Percentiles rank a stretch among this genome's conserved stretches.
Evolutionary conservation across 2,329 filamentous ascomycete species (phyloP).

Genomic region (Fusarium sublunatum): DNA sequence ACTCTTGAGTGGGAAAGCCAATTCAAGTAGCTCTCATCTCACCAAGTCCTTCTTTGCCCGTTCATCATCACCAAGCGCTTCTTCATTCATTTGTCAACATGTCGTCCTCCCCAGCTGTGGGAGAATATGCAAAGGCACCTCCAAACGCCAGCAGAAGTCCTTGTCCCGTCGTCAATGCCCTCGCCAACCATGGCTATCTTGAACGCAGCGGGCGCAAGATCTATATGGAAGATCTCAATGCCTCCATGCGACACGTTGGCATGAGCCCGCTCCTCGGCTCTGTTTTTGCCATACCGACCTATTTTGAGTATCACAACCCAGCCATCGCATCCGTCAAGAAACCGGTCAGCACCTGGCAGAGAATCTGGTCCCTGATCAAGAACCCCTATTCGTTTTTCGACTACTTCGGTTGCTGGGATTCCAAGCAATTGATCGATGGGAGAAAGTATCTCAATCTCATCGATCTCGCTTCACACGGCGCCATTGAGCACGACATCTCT

Average conservation of each 20-base stretch:
- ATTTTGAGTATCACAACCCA: slow-evolving; percentile 22
- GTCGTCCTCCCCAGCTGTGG: slow-evolving; percentile 1
- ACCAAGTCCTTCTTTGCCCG: no score
- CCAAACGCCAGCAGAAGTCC: slow-evolving; percentile 21
- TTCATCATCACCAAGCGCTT: no score
- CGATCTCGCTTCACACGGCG: slow-evolving; percentile 12
- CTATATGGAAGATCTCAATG: slow-evolving; percentile 12
- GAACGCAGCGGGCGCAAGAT: slow-evolving; percentile 12
- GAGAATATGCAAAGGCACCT: slow-evolving; percentile 6
- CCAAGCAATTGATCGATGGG: background rate
- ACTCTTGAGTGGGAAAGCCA: no score
- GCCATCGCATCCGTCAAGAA: slow-evolving; percentile 6
- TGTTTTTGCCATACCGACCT: slow-evolving; percentile 22
- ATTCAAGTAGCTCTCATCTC: no score
- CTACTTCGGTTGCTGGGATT: slow-evolving; percentile 16
- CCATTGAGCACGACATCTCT: slow-evolving; percentile 24
- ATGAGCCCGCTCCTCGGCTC: slow-evolving; percentile 21
- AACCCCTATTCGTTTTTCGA: slow-evolving; percentile 20
- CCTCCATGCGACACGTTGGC: slow-evolving; percentile 19
- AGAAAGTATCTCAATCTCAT: slow-evolving; percentile 22
- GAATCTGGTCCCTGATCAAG: slow-evolving; percentile 15
- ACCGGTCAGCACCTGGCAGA: slow-evolving; percentile 9
- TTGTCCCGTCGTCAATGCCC: slow-evolving; percentile 20
- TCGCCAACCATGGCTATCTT: slow-evolving; percentile 26
- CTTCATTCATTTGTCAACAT: no score